Conservation (phyloP, 768 basidiomycete genomes). For the Sistotremastrum suecicum region DNA sequence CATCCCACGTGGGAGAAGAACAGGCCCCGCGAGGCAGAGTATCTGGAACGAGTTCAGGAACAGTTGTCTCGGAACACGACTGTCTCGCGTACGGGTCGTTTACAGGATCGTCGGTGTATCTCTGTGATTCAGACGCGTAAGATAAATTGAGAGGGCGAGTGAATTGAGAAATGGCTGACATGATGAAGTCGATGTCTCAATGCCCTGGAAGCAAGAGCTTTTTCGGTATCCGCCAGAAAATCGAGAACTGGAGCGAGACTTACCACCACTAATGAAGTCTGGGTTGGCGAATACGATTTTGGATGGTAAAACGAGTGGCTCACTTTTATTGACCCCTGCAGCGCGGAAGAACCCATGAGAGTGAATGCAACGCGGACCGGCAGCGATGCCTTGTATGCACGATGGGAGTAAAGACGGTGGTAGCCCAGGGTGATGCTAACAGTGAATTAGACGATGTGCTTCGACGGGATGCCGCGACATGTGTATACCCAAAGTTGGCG, state of each 20-base stretch:
- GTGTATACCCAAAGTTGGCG: constrained; percentile 46
- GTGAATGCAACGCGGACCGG: constrained; percentile 46
- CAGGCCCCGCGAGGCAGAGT: constrained; percentile 59
- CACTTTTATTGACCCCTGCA: constrained; percentile 72
- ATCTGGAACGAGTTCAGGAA: constrained; percentile 23
- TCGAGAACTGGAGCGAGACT: constrained; percentile 3
- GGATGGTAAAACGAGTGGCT: constrained; percentile 9
- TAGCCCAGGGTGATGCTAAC: constrained; percentile 61
- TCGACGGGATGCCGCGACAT: constrained; percentile 9
- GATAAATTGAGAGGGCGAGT: neutral
- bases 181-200: constrained; percentile 66
- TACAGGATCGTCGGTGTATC: constrained; percentile 55
- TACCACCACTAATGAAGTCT: constrained; percentile 34
- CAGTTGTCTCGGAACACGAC: neutral
- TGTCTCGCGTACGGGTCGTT: constrained; percentile 43
- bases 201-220: constrained; percentile 27
- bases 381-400: constrained; percentile 44
- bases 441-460: neutral
- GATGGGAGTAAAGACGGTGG: constrained; percentile 68
- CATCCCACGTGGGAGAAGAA: constrained; percentile 74
- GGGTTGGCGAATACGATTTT: neutral
- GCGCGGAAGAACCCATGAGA: constrained; percentile 53
- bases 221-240: neutral
- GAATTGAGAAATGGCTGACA: constrained; percentile 21
- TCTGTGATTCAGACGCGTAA: constrained; percentile 19